Base-by-base conservation (phyloP, 352 stramenopile genomes). In the Blastocystis sp. region DNA sequence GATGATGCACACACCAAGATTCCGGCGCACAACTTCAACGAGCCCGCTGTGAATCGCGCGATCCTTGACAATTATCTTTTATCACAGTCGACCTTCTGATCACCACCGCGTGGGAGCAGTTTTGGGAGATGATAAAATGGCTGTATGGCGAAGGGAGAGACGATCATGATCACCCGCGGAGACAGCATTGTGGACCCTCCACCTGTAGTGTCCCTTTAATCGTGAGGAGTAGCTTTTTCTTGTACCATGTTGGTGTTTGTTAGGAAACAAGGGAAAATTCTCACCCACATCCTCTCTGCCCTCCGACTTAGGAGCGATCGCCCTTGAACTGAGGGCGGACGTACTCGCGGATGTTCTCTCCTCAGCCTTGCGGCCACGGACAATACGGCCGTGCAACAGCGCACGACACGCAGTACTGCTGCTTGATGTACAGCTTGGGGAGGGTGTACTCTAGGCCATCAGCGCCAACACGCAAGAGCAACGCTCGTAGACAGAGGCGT, bases 341-440 rank as follows among this genome's bases (percentile, higher is more conserved):
- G 56, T 65, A 79, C 69, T 79, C 69, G 62, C 69, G 69, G 41
- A 79, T 79, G 45, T 43, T 79, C 69, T 79, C n/a, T 79, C 69
- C 34, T 60, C 69, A 45, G 60, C 69, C 90, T 94, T 98, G 90
- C 96, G 94, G 90, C 94, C 96, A 93, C 96, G 95, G 74, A 99
- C 96, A 91, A 99, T 98, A 92, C 96, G 96, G 92, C 98, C 95
- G 93, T 99, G 96, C 88, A 98, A n/a, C 97, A 86, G 96, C 96
- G 69, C 96, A 96, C 91, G 98, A 96, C 43, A 99, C 95, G 91
- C 95, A 98, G 94, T 99, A 99, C 69, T 79, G 69, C 43, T 79
- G 69, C 95, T 99, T 99, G 91, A 99, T 97, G 94, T 99, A 99
- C 89, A 99, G 95, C 94, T 99, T 99, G 89, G 96, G 96, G 88